Evolutionary conservation across 1,284 basidiomycete genomes (phyloP).

Genomic region (Rugosomyces carneus): DNA sequence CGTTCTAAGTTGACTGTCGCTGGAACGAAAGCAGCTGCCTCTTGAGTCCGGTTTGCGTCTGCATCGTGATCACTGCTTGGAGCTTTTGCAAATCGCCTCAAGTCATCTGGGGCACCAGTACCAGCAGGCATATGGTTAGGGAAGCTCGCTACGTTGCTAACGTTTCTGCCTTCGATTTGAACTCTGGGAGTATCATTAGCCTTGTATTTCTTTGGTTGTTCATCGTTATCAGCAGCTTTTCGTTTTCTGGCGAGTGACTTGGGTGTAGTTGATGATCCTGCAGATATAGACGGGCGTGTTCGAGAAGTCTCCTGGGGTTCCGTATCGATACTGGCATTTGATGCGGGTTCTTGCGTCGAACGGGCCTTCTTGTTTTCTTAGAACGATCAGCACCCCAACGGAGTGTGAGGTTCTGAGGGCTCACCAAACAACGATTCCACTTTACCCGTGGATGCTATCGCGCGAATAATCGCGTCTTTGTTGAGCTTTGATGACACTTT

Average conservation of each 20-base stretch:
- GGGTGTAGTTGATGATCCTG: background rate
- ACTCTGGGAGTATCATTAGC: background rate
- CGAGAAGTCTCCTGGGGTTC: background rate
- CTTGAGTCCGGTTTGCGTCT: background rate
- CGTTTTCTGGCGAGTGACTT: background rate
- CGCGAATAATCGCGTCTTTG: conserved; percentile 47
- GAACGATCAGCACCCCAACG: background rate
- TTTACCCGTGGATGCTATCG: background rate
- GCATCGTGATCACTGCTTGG: background rate
- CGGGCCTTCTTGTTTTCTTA: background rate
- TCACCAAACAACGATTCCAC: background rate
- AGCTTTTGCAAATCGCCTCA: background rate
- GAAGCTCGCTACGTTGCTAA: background rate
- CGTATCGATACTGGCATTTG: background rate
- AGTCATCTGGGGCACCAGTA: background rate
- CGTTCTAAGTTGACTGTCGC: background rate
- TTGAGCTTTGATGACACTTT: conserved; percentile 61
- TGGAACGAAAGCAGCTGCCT: background rate
- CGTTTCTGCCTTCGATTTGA: background rate
- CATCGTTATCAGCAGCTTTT: background rate
- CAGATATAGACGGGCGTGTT: background rate
- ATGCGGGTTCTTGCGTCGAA: background rate
- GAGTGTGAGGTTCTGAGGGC: background rate
- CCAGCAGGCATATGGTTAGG: background rate
- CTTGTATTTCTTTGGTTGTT: background rate